A percentile compares a stretch with the other conserved stretches of the same genome.
Evolutionary conservation across 257 asterid species (phyloP).

Genomic region (Forsythia viridissima): DNA sequence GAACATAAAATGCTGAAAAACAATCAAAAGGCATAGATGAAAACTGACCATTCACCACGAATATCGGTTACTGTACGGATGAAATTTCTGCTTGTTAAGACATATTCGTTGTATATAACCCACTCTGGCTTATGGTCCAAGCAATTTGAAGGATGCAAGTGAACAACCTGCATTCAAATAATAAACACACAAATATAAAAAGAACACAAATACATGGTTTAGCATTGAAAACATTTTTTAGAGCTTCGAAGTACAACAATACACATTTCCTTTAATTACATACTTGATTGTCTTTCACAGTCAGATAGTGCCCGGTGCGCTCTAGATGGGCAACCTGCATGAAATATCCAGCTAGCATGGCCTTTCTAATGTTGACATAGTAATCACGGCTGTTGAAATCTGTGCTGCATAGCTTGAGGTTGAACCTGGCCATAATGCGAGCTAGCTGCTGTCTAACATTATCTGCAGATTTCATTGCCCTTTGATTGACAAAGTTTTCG

Average conservation of each 20-base stretch:
- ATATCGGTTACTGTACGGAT: conserved; percentile 93
- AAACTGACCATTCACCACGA: conserved; percentile 89
- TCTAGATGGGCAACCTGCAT: conserved; percentile 99
- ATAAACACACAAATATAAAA: conserved; percentile 17
- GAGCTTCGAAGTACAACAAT: background rate
- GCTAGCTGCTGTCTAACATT: conserved; percentile 93
- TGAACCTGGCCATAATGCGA: conserved; percentile 87
- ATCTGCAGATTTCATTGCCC: conserved; percentile 94
- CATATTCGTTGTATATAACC: conserved; percentile 93
- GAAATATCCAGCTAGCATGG: conserved; percentile 99
- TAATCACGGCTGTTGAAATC: conserved; percentile 96
- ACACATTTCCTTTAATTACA: conserved; percentile 5
- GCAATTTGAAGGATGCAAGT: conserved; percentile 93
- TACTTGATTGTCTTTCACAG: conserved; percentile 96
- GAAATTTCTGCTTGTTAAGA: conserved; percentile 88
- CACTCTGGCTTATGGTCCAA: conserved; percentile 96
- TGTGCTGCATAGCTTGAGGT: conserved; percentile 94
- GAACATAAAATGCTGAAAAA: background rate
- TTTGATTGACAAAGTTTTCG: conserved; percentile 75
- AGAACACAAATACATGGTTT: background rate
- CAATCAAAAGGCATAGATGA: background rate
- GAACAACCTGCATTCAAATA: conserved; percentile 61
- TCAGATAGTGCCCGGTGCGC: conserved; percentile 84
- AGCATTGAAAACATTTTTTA: background rate
- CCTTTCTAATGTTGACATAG: conserved; percentile 91